A percentile compares a stretch with the other conserved stretches of the same genome.
phyloP scores from a whole-genome alignment of 176 grass and related monocot genomes.

The Triticum turgidum region DNA sequence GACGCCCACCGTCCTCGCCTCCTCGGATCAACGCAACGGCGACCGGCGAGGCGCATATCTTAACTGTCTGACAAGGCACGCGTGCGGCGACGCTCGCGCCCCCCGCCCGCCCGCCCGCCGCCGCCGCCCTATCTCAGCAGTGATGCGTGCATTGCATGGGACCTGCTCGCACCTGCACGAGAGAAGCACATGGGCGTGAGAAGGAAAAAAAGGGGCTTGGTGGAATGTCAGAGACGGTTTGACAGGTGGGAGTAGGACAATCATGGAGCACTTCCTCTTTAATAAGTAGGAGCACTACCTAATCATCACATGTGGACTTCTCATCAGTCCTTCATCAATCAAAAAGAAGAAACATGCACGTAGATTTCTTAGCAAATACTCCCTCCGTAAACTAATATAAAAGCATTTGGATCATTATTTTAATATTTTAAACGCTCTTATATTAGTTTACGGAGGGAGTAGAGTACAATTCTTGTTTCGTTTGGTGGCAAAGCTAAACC shows the following conservation, averaged over 20 bases:
- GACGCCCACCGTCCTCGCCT: background rate
- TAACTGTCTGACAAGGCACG: background rate
- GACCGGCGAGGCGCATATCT: background rate
- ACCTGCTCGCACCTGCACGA: background rate
- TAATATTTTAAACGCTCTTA: no score
- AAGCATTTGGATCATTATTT: no score
- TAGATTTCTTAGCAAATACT: background rate
- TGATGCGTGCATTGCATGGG: background rate
- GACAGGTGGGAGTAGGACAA: constrained; percentile 25
- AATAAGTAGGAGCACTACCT: background rate
- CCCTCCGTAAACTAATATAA: no score
- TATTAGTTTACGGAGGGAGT: no score
- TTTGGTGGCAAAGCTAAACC: background rate
- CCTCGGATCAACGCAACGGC: constrained; percentile 1
- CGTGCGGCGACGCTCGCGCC: constrained; percentile 30
- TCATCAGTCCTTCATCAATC: background rate
- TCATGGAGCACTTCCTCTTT: constrained; percentile 16
- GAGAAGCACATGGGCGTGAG: constrained; percentile 21
- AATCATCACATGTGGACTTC: background rate
- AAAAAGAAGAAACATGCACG: background rate
- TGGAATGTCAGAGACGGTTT: constrained; percentile 1
- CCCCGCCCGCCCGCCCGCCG: background rate
- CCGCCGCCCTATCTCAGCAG: background rate
- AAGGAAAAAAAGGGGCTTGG: background rate
- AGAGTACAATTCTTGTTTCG: background rate